Evolutionary conservation across 176 grass and related monocot genomes (phyloP).

Genomic region (Oryza officinalis): DNA sequence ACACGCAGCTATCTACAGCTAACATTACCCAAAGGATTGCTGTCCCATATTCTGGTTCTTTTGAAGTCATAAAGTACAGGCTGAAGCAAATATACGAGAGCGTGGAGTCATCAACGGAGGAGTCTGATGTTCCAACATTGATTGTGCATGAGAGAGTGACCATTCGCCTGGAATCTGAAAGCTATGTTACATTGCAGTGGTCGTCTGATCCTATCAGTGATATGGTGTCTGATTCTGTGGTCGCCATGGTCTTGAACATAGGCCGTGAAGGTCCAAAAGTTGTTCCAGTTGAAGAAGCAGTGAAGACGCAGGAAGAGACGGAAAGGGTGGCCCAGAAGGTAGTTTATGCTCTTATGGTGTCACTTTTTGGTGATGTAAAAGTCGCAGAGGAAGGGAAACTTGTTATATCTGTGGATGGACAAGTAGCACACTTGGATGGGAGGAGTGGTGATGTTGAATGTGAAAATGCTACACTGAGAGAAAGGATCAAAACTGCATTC

Average conservation of each 20-base stretch:
- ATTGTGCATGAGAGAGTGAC: slow-evolving; percentile 70
- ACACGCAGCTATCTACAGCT: slow-evolving; percentile 76
- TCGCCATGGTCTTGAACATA: slow-evolving; percentile 88
- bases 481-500: slow-evolving; percentile 74
- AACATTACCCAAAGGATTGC: slow-evolving; percentile 83
- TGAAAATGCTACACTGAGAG: slow-evolving; percentile 53
- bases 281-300: slow-evolving; percentile 51
- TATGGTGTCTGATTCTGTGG: slow-evolving; percentile 95
- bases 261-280: slow-evolving; percentile 74
- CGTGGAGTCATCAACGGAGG: slow-evolving; percentile 61
- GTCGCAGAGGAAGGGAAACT: slow-evolving; percentile 74
- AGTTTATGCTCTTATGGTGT: slow-evolving; percentile 66
- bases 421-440: slow-evolving; percentile 62
- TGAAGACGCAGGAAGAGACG: slow-evolving; percentile 62
- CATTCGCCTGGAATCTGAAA: slow-evolving; percentile 72
- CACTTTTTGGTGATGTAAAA: slow-evolving; percentile 84
- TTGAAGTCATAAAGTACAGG: slow-evolving; percentile 86
- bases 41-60: slow-evolving; percentile 76
- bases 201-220: slow-evolving; percentile 85
- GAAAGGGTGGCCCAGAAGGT: slow-evolving; percentile 79
- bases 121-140: slow-evolving; percentile 65
- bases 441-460: slow-evolving; percentile 84
- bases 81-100: slow-evolving; percentile 93
- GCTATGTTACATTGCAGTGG: slow-evolving; percentile 83
- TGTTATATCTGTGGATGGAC: slow-evolving; percentile 66